phyloP scores from a whole-genome alignment of 495 filamentous ascomycete genomes.

The Penicillium antarcticum region DNA sequence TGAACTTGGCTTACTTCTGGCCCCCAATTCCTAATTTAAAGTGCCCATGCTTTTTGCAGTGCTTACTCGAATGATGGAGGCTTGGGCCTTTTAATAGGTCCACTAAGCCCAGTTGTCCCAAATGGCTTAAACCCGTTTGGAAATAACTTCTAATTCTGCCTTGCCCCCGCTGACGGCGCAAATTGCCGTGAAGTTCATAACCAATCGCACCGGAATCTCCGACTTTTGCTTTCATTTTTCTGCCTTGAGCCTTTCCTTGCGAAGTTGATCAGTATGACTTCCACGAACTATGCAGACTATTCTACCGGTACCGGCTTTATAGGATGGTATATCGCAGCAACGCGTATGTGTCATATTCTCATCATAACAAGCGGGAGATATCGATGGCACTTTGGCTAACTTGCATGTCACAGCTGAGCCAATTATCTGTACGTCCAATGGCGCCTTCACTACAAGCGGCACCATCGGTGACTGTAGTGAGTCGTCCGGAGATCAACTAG shows the following conservation, averaged over 20 bases:
- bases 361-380: not conserved
- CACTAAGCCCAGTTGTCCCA: too few species aligned
- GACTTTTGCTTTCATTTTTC: not conserved
- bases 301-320: not conserved
- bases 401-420: not conserved
- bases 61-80: too few species aligned
- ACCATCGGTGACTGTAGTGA: slow-evolving; percentile 5
- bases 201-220: not conserved
- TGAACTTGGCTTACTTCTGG: not conserved
- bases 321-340: slow-evolving; percentile 11
- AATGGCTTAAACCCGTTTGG: too few species aligned
- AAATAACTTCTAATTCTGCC: too few species aligned
- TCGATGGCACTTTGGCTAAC: not conserved
- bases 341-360: not conserved
- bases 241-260: too few species aligned
- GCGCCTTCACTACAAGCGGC: slow-evolving; percentile 7
- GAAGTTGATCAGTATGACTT: too few species aligned
- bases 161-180: too few species aligned
- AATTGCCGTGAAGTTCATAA: too few species aligned
- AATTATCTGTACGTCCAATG: slow-evolving; percentile 5
- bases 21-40: not conserved
- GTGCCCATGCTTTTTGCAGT: too few species aligned
- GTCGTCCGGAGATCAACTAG: slow-evolving; percentile 1
- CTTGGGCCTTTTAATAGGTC: too few species aligned
- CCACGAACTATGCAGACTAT: not conserved